Conservation (phyloP, 2,329 filamentous ascomycete genomes). For the Sporothrix pallida region DNA sequence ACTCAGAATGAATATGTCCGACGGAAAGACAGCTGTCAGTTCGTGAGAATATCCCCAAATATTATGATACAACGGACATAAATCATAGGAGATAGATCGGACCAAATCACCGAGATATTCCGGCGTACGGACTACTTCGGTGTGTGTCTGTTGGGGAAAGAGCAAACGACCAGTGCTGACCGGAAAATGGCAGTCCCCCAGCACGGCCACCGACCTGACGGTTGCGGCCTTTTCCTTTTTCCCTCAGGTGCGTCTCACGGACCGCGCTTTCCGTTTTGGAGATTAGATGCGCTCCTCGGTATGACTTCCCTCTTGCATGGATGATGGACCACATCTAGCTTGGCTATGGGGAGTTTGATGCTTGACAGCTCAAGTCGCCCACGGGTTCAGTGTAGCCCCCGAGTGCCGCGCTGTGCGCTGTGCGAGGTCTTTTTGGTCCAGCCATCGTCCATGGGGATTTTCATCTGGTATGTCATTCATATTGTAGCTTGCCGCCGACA, state of each 20-base stretch:
- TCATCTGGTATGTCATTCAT: neutral
- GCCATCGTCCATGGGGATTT: neutral
- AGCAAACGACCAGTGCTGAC: neutral
- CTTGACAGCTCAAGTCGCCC: neutral
- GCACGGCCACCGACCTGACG: neutral
- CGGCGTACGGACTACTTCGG: neutral
- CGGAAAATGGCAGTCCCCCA: slow-evolving; percentile 12
- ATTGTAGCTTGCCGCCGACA: slow-evolving; percentile 22
- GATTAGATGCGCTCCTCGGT: slow-evolving; percentile 15
- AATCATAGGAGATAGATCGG: neutral
- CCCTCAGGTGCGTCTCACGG: slow-evolving; percentile 14
- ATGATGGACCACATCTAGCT: neutral
- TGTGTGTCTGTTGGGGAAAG: neutral
- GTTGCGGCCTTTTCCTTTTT: slow-evolving; percentile 8
- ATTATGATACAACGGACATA: neutral
- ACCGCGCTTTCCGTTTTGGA: slow-evolving; percentile 14
- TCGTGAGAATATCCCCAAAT: neutral
- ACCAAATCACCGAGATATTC: neutral
- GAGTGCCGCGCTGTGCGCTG: slow-evolving; percentile 23
- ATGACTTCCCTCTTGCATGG: neutral
- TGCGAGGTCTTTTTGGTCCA: neutral
- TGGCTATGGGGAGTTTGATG: neutral
- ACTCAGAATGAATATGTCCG: no score
- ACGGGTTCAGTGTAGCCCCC: slow-evolving; percentile 3
- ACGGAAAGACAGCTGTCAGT: neutral